Conservation (phyloP, 768 basidiomycete genomes). For the Infundibulicybe gibba region DNA sequence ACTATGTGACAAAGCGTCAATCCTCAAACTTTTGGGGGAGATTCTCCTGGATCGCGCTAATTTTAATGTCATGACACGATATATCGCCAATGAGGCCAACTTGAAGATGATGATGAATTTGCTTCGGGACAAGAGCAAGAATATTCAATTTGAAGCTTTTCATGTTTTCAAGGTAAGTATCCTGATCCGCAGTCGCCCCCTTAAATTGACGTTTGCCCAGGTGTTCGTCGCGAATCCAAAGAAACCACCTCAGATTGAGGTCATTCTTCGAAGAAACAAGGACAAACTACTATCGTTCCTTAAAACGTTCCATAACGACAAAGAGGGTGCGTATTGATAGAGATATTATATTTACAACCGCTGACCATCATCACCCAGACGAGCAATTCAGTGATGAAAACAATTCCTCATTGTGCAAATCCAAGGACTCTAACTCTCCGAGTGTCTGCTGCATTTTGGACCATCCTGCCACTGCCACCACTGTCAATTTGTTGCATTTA, state of each 20-base stretch:
- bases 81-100: conserved; percentile 93
- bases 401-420: conserved; percentile 94
- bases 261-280: conserved; percentile 88
- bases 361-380: conserved; percentile 40
- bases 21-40: conserved; percentile 98
- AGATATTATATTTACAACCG: neutral
- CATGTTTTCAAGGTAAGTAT: conserved; percentile 92
- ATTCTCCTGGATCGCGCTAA: conserved; percentile 97
- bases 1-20: conserved; percentile 99
- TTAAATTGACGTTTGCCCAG: conserved; percentile 28
- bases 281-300: conserved; percentile 89
- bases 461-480: no score
- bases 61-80: conserved; percentile 97
- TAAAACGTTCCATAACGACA: conserved; percentile 95
- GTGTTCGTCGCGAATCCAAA: conserved; percentile 99
- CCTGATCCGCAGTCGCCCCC: conserved; percentile 1
- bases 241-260: conserved; percentile 94
- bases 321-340: conserved; percentile 68
- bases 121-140: conserved; percentile 96
- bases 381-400: conserved; percentile 98
- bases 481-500: no score
- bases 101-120: conserved; percentile 99
- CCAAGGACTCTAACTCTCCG: conserved; percentile 55
- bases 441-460: neutral
- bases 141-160: conserved; percentile 99